phyloP scores from a whole-genome alignment of 768 basidiomycete species.

The Tricholomella constricta region DNA sequence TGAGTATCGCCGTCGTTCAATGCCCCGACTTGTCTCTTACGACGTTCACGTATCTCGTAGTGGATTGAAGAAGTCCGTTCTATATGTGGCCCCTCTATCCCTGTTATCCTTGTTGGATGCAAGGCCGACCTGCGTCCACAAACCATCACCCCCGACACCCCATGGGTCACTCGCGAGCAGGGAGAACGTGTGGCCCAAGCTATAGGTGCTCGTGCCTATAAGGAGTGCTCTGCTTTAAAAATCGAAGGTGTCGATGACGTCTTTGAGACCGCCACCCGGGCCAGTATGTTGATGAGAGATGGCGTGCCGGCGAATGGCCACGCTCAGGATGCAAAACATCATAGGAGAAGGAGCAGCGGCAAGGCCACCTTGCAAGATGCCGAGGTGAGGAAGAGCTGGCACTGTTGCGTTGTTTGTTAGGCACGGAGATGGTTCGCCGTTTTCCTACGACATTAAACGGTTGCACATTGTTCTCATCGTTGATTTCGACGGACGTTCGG shows the following conservation, averaged over 20 bases:
- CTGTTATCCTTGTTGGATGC: slow-evolving; percentile 94
- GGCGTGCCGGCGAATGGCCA: slow-evolving; percentile 58
- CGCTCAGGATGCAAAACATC: slow-evolving; percentile 43
- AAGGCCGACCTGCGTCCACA: slow-evolving; percentile 87
- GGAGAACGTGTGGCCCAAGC: slow-evolving; percentile 79
- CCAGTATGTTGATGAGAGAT: slow-evolving; percentile 94
- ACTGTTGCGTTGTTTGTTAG: slow-evolving; percentile 74
- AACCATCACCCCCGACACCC: slow-evolving; percentile 40
- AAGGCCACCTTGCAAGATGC: slow-evolving; percentile 42
- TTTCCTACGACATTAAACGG: background rate
- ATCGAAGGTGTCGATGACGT: slow-evolving; percentile 95
- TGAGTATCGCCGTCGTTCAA: slow-evolving; percentile 28
- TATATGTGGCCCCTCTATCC: slow-evolving; percentile 92
- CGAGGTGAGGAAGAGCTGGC: slow-evolving; percentile 56
- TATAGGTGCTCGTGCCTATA: slow-evolving; percentile 93
- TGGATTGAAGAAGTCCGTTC: slow-evolving; percentile 98
- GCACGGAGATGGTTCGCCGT: background rate
- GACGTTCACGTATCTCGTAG: slow-evolving; percentile 39
- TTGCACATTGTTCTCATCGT: slow-evolving; percentile 4
- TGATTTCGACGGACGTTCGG: slow-evolving; percentile 25
- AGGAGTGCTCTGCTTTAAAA: slow-evolving; percentile 90
- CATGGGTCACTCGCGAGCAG: slow-evolving; percentile 73
- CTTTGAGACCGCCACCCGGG: slow-evolving; percentile 95
- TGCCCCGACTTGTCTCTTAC: slow-evolving; percentile 14
- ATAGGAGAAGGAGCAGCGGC: slow-evolving; percentile 57